Evolutionary conservation across 2,329 filamentous ascomycete species (phyloP), one percentile per base, ranked within the genome.

Genomic region (Whalleya microplaca): DNA sequence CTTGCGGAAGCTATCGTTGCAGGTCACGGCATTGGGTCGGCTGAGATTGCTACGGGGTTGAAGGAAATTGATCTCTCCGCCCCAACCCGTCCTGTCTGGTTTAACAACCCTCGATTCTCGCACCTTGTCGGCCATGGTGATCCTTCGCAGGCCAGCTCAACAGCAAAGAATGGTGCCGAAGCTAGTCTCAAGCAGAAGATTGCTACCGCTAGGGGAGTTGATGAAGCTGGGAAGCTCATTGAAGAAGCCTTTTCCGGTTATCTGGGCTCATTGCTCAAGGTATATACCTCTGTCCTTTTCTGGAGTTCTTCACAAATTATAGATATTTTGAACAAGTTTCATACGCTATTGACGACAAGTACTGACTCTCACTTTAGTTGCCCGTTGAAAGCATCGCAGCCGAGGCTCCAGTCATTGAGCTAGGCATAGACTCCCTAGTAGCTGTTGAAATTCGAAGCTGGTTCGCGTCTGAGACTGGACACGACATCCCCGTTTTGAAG

Each of bases 401-500:
- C 41, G 27, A 51, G 37, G 20, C 29, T n/a, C 47, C 47, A 7
- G 23, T 60, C 12, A 49, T 51, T 12, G 41, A 42, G 7, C 44
- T 51, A 18, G 56, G 56, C 49, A 41, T 48, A 21, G 46, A 59
- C 37, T 41, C 50, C 16, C 42, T 59, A 18, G 42, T 59, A 10
- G 56, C 56, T n/a, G 45, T 49, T 45, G 41, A 41, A 76, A 76
- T 73, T 10, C 72, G 76, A 4, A 67, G 72, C 16, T 80, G 78
- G 78, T 78, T 78, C 54, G 42, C 72, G 21, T 76, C 75, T 49
- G 65, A 75, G 32, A 29, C 78, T 0, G 53, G 72, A 1, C 60
- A 73, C 1, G 72, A 79, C 50, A 67, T 79, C 2, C 73, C 75
- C 0, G 71, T 78, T 0, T 63, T 79, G 14, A 75, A 75, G 50